Base-by-base conservation (phyloP, 495 filamentous ascomycete genomes). In the Penicillium crystallinum region DNA sequence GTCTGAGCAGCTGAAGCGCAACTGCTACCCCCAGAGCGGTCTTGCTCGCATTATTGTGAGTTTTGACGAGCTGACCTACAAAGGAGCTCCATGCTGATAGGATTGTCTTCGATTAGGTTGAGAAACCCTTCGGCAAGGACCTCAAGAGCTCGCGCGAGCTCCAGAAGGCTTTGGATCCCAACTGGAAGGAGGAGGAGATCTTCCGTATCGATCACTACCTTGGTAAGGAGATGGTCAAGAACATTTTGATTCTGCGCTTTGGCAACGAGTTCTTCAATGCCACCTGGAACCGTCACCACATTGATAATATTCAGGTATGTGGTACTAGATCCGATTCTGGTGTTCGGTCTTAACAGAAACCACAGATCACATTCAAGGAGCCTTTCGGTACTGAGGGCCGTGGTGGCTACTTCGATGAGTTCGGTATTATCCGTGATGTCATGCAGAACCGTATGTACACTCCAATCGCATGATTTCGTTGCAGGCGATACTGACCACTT, bases 221-320 rank as follows among this genome's bases (percentile, higher is more conserved):
- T 35, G 95, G 95, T 59, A 99, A 99, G 82, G 95, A 99, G 78
- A 99, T 99, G 95, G 95, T 99, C 49, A 99, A 99, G 82, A 99
- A 99, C 70, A 95, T 99, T 63, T 82, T 99, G 47, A 96, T 99
- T 59, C 83, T 99, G 54, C 82, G 95, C 58, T 99, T 99, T 69
- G 95, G 93, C 57, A 99, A 99, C 73, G 91, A 96, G 63, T 97
- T 99, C 80, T 95, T 99, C 61, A 91, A 91, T 49, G 95, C 95
- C 41, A 97, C 93, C 48, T 99, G 95, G 95, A 97, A 97, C 77
- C 84, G 93, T 51, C 91, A 96, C 69, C 93, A 99, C 78, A 99
- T 99, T 76, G 93, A 97, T 74, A 99, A 97, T 57, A 90, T 99
- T 42, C 76, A 81, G 73, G 77, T 77, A 71, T 49, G 67, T 27